Conservation (phyloP, 1,284 basidiomycete genomes). For the Boletus semigastroideus region DNA sequence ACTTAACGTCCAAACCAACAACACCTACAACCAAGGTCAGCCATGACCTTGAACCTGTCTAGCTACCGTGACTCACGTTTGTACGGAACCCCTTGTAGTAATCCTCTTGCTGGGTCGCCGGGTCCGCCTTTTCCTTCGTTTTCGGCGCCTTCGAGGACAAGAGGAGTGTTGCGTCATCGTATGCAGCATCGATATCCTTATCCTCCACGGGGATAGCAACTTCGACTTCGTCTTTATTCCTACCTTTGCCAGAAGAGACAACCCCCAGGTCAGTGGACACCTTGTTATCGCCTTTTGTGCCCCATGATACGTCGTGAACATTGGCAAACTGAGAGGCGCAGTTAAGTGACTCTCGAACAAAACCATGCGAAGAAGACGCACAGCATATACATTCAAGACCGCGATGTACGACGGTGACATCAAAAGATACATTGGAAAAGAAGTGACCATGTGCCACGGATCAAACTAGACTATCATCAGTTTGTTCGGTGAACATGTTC, state of each 20-base stretch:
- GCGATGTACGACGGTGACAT: constrained; percentile 47
- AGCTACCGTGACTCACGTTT: constrained; percentile 48
- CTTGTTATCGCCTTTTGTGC: neutral
- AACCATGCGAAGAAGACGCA: neutral
- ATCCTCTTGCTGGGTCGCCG: constrained; percentile 77
- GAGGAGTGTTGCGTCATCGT: constrained; percentile 82
- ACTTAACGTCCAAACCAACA: neutral
- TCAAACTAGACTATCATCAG: constrained; percentile 56
- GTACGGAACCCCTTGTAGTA: constrained; percentile 87
- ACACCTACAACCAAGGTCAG: constrained; percentile 31
- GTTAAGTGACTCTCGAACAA: neutral
- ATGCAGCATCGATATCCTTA: constrained; percentile 84
- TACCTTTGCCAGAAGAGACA: no score
- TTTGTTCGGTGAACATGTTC: neutral
- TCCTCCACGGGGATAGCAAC: constrained; percentile 79
- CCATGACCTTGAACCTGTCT: constrained; percentile 1
- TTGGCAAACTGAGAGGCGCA: neutral
- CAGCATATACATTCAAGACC: no score
- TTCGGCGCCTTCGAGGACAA: constrained; percentile 71
- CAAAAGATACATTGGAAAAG: constrained; percentile 88
- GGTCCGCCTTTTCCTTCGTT: constrained; percentile 58
- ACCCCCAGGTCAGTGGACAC: no score
- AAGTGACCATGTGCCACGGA: constrained; percentile 89
- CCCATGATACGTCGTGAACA: neutral
- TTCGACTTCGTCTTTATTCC: constrained; percentile 69